Conservation (phyloP, 768 basidiomycete species). For the Rhizopogon vulgaris region DNA sequence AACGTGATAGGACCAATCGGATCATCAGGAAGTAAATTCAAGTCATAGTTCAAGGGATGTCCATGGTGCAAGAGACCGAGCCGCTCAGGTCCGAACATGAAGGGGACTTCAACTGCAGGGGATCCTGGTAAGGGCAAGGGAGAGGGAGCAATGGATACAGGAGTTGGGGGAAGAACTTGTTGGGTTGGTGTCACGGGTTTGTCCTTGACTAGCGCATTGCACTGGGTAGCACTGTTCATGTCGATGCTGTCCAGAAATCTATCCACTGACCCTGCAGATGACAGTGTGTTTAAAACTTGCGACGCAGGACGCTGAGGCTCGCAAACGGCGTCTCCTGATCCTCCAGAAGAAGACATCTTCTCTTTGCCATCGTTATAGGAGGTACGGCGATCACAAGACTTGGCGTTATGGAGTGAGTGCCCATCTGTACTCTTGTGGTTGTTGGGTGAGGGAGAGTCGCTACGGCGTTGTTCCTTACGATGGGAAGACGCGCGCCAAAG, state of each 20-base stretch:
- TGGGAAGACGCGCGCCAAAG: neutral
- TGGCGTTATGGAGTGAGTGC: neutral
- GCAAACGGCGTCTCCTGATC: neutral
- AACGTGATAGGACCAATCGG: slow-evolving; percentile 21
- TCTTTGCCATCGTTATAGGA: neutral
- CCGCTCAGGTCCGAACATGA: slow-evolving; percentile 5
- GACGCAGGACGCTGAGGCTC: neutral
- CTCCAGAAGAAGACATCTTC: neutral
- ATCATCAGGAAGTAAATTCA: slow-evolving; percentile 23
- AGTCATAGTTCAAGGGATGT: slow-evolving; percentile 22
- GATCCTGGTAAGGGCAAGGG: slow-evolving; percentile 9
- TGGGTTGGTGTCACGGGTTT: slow-evolving; percentile 4
- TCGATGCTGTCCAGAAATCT: slow-evolving; percentile 19
- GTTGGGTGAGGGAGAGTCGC: neutral
- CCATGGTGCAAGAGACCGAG: slow-evolving; percentile 22
- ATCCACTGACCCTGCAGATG: slow-evolving; percentile 11
- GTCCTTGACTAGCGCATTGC: neutral
- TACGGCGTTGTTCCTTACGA: neutral
- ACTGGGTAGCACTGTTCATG: slow-evolving; percentile 6
- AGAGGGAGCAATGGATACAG: slow-evolving; percentile 6
- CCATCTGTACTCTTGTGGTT: neutral
- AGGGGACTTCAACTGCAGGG: slow-evolving; percentile 7
- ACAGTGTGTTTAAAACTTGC: neutral
- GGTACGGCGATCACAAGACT: neutral
- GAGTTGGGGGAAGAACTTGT: slow-evolving; percentile 8